A percentile compares a stretch with the other conserved stretches of the same genome.
Conservation (phyloP, 2,329 filamentous ascomycete species). For the Alternaria incomplexa region DNA sequence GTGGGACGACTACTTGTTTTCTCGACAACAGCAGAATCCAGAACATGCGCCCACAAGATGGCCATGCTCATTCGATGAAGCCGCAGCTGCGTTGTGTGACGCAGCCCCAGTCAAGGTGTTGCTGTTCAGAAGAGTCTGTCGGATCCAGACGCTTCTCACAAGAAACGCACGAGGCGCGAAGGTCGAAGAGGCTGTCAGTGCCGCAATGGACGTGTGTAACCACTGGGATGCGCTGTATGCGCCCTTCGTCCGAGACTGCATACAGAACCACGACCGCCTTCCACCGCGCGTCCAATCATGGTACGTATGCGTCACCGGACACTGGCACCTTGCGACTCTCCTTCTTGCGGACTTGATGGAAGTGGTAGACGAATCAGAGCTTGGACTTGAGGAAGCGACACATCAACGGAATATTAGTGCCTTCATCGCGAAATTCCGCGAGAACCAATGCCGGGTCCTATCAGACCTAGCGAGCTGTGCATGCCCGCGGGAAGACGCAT, state of each 20-base stretch:
- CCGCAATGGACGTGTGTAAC: constrained; percentile 58
- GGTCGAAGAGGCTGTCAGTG: constrained; percentile 58
- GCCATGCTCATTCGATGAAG: constrained; percentile 63
- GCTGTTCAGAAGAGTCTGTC: constrained; percentile 62
- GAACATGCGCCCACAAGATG: constrained; percentile 48
- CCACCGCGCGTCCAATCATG: constrained; percentile 64
- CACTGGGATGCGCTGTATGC: constrained; percentile 63
- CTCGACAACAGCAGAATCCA: constrained; percentile 32
- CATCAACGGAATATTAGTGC: constrained; percentile 31
- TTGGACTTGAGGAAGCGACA: constrained; percentile 30
- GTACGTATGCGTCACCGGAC: constrained; percentile 64
- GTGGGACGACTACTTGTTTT: constrained; percentile 51
- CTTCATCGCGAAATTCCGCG: constrained; percentile 52
- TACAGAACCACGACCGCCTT: constrained; percentile 57
- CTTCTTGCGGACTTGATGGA: constrained; percentile 63
- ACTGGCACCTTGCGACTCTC: constrained; percentile 64
- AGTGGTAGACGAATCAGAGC: constrained; percentile 53
- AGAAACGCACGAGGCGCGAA: constrained; percentile 45
- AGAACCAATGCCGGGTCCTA: constrained; percentile 54
- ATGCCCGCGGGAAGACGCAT: constrained; percentile 40
- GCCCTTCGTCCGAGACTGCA: constrained; percentile 60
- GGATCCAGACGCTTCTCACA: constrained; percentile 61
- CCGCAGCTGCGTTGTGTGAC: constrained; percentile 57
- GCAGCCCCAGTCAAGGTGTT: constrained; percentile 66
- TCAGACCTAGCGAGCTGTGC: constrained; percentile 58